phyloP scores from a whole-genome alignment of 2,329 filamentous ascomycete genomes.

The Cladophialophora psammophila region DNA sequence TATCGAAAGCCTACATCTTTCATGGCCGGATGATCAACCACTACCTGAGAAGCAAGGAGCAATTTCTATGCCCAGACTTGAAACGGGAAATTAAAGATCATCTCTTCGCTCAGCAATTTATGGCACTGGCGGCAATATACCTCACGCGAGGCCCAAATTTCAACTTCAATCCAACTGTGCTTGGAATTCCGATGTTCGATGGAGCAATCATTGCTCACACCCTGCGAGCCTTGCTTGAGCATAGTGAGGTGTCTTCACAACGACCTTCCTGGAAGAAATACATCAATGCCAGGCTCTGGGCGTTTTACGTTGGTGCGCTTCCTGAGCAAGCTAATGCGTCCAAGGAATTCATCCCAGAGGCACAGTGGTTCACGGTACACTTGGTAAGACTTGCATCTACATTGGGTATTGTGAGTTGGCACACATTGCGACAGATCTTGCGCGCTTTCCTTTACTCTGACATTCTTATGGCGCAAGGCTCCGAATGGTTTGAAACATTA shows the following conservation, averaged over 20 bases:
- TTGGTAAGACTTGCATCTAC: slow-evolving; percentile 6
- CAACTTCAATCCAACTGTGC: slow-evolving; percentile 19
- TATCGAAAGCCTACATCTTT: slow-evolving; percentile 17
- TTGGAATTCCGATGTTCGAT: slow-evolving; percentile 26
- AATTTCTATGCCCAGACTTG: slow-evolving; percentile 4
- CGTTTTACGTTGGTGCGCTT: slow-evolving; percentile 26
- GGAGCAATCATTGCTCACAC: slow-evolving; percentile 10
- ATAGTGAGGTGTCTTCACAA: slow-evolving; percentile 5
- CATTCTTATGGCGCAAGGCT: slow-evolving; percentile 3
- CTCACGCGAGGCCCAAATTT: slow-evolving; percentile 10
- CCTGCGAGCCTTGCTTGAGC: slow-evolving; percentile 4
- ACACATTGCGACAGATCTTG: background rate
- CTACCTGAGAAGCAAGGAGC: slow-evolving; percentile 8
- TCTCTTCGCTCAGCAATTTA: slow-evolving; percentile 25
- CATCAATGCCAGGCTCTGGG: slow-evolving; percentile 26
- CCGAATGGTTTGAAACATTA: slow-evolving; percentile 12
- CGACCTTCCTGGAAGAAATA: slow-evolving; percentile 15
- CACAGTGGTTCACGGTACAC: background rate
- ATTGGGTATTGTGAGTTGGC: slow-evolving; percentile 1
- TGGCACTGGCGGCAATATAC: slow-evolving; percentile 25
- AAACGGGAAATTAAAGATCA: slow-evolving; percentile 20
- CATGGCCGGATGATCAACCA: slow-evolving; percentile 21
- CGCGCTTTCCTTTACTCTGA: slow-evolving; percentile 18
- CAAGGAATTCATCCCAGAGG: background rate
- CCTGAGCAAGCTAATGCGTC: slow-evolving; percentile 8